phyloP scores from a whole-genome alignment of 2,329 filamentous ascomycete genomes.

The Cercospora sp. region DNA sequence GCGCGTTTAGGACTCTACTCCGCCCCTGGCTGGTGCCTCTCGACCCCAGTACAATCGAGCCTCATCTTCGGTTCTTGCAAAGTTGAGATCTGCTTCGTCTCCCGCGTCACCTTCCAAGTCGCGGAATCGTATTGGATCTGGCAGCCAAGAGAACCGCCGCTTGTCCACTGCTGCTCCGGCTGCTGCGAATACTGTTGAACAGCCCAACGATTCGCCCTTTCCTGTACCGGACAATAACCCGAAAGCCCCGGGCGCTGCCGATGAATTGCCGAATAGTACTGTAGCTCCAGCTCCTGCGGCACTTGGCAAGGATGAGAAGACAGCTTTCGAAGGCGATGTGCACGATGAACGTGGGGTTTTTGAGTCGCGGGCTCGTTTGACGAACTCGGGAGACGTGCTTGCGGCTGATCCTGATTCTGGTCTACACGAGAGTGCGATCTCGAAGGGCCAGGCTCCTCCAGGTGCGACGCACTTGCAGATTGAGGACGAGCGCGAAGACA shows the following conservation, averaged over 20 bases:
- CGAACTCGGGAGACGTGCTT: not conserved
- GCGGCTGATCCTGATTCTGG: not conserved
- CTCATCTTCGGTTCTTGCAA: slow-evolving; percentile 5
- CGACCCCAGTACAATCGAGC: not conserved
- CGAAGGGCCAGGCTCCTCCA: not conserved
- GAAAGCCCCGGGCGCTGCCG: not conserved
- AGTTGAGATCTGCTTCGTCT: slow-evolving; percentile 13
- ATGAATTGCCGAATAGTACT: not conserved
- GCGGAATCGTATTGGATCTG: not conserved
- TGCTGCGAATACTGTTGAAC: not conserved
- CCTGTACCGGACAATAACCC: not conserved
- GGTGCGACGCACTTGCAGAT: not conserved
- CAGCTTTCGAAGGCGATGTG: not conserved
- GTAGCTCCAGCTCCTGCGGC: not conserved
- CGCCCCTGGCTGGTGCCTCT: slow-evolving; percentile 1
- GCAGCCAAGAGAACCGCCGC: not conserved
- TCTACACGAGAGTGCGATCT: not conserved
- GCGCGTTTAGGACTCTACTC: slow-evolving; percentile 1
- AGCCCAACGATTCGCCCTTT: not conserved
- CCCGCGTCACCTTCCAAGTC: not conserved
- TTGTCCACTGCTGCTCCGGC: not conserved
- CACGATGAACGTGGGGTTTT: not conserved
- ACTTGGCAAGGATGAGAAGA: not conserved
- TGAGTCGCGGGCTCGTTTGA: not conserved
- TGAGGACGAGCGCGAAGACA: not conserved